These are phyloP conservation scores for Phanerochaete carnosa DNA, from an alignment of 768 basidiomycete species.

Conservation along the genomic window DNA sequence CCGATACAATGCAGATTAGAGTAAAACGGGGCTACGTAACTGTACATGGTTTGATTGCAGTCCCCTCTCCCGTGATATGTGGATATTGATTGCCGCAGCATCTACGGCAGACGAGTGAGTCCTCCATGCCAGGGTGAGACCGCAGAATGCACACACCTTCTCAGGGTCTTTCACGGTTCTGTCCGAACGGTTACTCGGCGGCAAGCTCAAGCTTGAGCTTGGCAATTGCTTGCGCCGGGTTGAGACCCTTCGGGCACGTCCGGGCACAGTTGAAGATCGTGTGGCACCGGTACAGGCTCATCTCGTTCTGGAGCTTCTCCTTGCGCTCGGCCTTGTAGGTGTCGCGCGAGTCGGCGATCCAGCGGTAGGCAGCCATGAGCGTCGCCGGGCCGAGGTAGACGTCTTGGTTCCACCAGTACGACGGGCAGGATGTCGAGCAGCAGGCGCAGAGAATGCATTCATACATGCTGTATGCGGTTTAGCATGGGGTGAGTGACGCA, in stretches of 20 bases:
- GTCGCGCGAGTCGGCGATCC: conserved; percentile 97
- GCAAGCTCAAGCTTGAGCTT: conserved; percentile 92
- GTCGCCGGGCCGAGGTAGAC: conserved; percentile 97
- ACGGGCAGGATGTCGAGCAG: conserved; percentile 96
- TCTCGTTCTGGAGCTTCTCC: conserved; percentile 91
- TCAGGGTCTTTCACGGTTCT: neutral
- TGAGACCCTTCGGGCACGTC: conserved; percentile 97
- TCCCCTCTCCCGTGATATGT: neutral
- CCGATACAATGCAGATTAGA: conserved; percentile 2
- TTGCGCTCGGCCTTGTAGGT: conserved; percentile 73
- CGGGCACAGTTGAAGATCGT: conserved; percentile 98
- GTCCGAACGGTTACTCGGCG: conserved; percentile 47
- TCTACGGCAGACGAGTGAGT: neutral
- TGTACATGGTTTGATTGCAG: neutral
- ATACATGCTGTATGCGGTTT: conserved; percentile 72
- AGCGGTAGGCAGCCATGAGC: conserved; percentile 94
- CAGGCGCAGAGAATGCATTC: conserved; percentile 97
- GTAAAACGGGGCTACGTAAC: neutral
- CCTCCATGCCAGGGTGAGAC: neutral
- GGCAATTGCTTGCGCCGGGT: conserved; percentile 89
- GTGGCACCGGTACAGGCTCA: conserved; percentile 97
- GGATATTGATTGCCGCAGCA: neutral
- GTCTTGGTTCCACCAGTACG: conserved; percentile 99
- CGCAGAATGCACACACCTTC: neutral
- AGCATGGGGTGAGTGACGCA: neutral